phyloP scores from a whole-genome alignment of 208 protist genomes.

The Leishmania aethiopica region DNA sequence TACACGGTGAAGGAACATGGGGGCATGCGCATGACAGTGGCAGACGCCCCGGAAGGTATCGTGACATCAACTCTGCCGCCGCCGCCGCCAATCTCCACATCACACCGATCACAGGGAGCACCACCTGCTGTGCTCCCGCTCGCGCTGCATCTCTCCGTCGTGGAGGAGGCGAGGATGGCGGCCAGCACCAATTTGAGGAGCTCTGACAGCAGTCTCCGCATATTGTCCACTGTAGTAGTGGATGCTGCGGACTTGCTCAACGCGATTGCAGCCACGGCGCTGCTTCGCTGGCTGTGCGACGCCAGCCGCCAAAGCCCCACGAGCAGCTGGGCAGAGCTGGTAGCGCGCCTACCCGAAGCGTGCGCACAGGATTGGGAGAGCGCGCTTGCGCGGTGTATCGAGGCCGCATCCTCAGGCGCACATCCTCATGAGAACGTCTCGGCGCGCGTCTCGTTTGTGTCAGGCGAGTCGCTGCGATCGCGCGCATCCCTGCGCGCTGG shows the following conservation, averaged over 20 bases:
- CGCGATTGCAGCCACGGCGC: constrained; percentile 3
- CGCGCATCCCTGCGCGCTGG: neutral
- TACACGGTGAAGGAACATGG: constrained; percentile 6
- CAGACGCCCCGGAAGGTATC: neutral
- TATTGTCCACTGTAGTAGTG: neutral
- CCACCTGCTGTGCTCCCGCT: constrained; percentile 11
- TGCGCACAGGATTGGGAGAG: constrained; percentile 24
- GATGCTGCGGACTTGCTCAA: constrained; percentile 25
- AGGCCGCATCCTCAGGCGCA: neutral
- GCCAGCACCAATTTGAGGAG: neutral
- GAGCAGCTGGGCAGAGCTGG: constrained; percentile 22
- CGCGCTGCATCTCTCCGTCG: neutral
- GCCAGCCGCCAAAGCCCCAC: constrained; percentile 24
- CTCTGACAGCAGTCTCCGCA: neutral
- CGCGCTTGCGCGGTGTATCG: neutral
- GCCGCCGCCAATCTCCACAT: neutral
- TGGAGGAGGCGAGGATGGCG: neutral
- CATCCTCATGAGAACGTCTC: neutral
- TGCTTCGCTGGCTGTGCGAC: constrained; percentile 27
- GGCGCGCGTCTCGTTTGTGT: neutral
- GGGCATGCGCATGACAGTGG: neutral
- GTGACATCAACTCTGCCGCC: neutral
- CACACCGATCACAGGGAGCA: neutral
- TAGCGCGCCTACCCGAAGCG: constrained; percentile 1
- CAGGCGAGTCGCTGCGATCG: neutral